Percentiles rank a stretch among this genome's conserved stretches.
phyloP scores from a whole-genome alignment of 2,329 filamentous ascomycete genomes.

The Fusarium floridanum region DNA sequence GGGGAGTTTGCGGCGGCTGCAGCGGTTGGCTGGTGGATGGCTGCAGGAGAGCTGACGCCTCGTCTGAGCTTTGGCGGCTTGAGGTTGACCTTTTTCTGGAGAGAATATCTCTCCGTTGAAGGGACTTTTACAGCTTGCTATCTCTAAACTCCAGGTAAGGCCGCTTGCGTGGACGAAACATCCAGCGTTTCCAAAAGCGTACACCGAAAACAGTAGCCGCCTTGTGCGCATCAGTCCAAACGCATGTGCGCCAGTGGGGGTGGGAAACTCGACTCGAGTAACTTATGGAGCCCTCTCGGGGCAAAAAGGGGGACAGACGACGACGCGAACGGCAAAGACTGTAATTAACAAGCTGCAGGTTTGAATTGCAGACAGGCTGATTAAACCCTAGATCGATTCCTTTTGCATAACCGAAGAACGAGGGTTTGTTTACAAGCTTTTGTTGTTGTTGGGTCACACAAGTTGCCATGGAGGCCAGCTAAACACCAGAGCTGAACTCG shows the following conservation, averaged over 20 bases:
- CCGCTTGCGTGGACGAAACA: slow-evolving; percentile 2
- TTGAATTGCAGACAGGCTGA: not conserved
- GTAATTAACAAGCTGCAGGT: slow-evolving; percentile 20
- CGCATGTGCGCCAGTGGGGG: slow-evolving; percentile 20
- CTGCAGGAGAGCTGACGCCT: slow-evolving; percentile 7
- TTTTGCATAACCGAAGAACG: not conserved
- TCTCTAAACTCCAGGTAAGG: not conserved
- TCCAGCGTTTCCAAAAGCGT: not conserved
- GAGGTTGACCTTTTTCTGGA: not conserved
- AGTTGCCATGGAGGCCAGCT: not conserved
- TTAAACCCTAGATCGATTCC: not conserved
- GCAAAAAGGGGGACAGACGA: slow-evolving; percentile 21
- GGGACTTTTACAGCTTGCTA: too few species aligned
- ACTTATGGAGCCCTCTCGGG: not conserved
- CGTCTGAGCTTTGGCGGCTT: slow-evolving; percentile 1
- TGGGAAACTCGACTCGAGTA: slow-evolving; percentile 3
- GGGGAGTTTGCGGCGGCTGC: slow-evolving; percentile 25
- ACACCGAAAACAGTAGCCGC: not conserved
- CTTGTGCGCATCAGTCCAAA: slow-evolving; percentile 12
- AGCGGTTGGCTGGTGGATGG: slow-evolving; percentile 23
- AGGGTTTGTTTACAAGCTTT: slow-evolving; percentile 1
- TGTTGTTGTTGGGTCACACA: not conserved
- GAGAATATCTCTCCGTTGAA: not conserved
- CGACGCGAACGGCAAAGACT: slow-evolving; percentile 10
- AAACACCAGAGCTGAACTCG: not conserved